A percentile compares a stretch with the other conserved stretches of the same genome.
phyloP scores from a whole-genome alignment of 2,329 filamentous ascomycete species.

The Geoglossum cookeanum region DNA sequence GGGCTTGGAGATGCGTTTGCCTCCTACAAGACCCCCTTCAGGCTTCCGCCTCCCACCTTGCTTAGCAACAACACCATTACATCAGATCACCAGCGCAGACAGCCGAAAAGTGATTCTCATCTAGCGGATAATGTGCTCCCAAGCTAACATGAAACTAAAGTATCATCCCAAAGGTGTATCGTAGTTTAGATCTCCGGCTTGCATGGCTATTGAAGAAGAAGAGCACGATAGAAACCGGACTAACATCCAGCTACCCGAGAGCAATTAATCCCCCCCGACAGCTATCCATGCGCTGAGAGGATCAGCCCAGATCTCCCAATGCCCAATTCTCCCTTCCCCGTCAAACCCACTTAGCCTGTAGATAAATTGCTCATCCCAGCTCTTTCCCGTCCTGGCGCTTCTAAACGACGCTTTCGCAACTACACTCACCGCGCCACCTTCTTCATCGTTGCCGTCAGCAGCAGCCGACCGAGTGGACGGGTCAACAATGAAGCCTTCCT shows the following conservation, averaged over 20 bases:
- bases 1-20: too few relatives aligned
- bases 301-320: conserved; percentile 27
- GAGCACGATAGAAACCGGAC: too few relatives aligned
- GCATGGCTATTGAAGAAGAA: too few relatives aligned
- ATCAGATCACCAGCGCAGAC: too few relatives aligned
- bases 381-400: conserved; percentile 21
- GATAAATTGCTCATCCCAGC: conserved; percentile 23
- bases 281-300: conserved; percentile 24
- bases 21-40: too few relatives aligned
- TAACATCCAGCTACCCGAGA: background rate
- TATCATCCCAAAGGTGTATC: too few relatives aligned
- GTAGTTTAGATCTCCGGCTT: too few relatives aligned
- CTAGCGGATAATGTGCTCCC: too few relatives aligned
- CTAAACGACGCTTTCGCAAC: conserved; percentile 19
- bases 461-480: conserved; percentile 3
- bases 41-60: too few relatives aligned
- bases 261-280: conserved; percentile 11
- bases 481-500: conserved; percentile 20
- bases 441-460: conserved; percentile 7
- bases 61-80: too few relatives aligned
- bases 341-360: conserved; percentile 23
- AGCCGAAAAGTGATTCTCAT: too few relatives aligned
- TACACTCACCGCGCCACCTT: conserved; percentile 18
- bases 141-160: too few relatives aligned
- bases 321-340: conserved; percentile 20